Percentiles rank a stretch among this genome's conserved stretches.
Conservation (phyloP, 768 basidiomycete species). For the Mycena vulgaris region DNA sequence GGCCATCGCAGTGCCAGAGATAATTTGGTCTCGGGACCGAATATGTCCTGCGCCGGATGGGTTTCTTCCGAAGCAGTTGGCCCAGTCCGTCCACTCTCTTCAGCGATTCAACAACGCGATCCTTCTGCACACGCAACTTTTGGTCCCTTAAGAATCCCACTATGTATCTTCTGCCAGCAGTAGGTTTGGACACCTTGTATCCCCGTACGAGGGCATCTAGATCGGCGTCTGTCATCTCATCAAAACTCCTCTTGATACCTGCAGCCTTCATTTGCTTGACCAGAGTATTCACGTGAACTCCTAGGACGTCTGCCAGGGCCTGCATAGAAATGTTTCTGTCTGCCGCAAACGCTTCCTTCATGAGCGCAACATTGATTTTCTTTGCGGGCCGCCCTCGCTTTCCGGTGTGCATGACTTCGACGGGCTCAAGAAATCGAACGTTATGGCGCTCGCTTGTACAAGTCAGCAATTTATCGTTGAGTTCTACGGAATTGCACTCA, state of each 20-base stretch:
- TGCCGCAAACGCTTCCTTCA: constrained; percentile 29
- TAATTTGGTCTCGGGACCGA: constrained; percentile 40
- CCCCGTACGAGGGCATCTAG: constrained; percentile 14
- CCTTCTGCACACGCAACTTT: constrained; percentile 41
- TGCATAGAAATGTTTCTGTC: constrained; percentile 20
- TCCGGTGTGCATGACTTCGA: constrained; percentile 3
- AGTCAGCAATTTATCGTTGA: background rate
- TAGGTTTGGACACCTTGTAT: constrained; percentile 37
- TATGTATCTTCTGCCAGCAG: constrained; percentile 44
- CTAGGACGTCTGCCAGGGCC: constrained; percentile 5
- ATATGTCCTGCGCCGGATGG: constrained; percentile 36
- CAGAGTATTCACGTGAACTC: background rate
- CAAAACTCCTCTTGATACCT: background rate
- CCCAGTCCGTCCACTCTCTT: constrained; percentile 43
- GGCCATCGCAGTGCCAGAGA: constrained; percentile 44
- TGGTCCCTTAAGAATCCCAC: constrained; percentile 39
- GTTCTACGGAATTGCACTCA: background rate
- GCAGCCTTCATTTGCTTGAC: constrained; percentile 1
- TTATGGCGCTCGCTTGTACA: background rate
- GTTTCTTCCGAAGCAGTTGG: constrained; percentile 34
- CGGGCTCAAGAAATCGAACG: constrained; percentile 5
- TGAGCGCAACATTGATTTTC: constrained; percentile 14
- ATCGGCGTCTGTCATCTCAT: constrained; percentile 8
- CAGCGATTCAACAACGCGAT: constrained; percentile 35
- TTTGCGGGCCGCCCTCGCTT: constrained; percentile 34